Evolutionary conservation across 805 yeast species (phyloP).

Genomic region (Zygosaccharomyces kombuchaensis): DNA sequence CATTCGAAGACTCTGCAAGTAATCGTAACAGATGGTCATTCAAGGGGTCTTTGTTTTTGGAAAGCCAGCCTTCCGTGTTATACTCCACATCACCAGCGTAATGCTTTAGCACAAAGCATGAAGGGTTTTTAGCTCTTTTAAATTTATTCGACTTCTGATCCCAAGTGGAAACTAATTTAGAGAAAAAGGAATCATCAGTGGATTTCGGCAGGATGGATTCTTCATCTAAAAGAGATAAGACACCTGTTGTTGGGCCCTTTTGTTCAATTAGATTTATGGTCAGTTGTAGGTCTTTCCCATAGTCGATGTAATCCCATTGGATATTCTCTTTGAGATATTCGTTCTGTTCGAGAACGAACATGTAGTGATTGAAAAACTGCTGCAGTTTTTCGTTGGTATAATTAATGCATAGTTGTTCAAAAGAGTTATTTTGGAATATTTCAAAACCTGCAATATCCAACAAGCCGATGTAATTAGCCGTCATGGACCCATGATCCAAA

Average conservation of each 20-base stretch:
- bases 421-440: constrained; percentile 88
- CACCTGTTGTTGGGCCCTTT: constrained; percentile 61
- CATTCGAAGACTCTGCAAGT: constrained; percentile 52
- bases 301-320: constrained; percentile 94
- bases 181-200: constrained; percentile 74
- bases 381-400: constrained; percentile 96
- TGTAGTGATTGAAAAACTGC: constrained; percentile 97
- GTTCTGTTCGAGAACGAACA: constrained; percentile 94
- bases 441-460: constrained; percentile 98
- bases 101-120: constrained; percentile 81
- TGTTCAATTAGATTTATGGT: constrained; percentile 90
- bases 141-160: constrained; percentile 52
- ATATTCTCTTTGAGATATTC: constrained; percentile 91
- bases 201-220: constrained; percentile 94
- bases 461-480: constrained; percentile 76
- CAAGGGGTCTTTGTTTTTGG: constrained; percentile 90
- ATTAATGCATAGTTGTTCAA: constrained; percentile 95
- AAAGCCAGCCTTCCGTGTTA: constrained; percentile 86
- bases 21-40: constrained; percentile 67
- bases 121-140: constrained; percentile 65
- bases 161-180: constrained; percentile 68
- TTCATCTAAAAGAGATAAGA: constrained; percentile 83
- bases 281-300: constrained; percentile 90
- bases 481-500: constrained; percentile 44
- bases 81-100: constrained; percentile 98